Evolutionary conservation across 495 filamentous ascomycete species (phyloP), one percentile per base, ranked within the genome.

Genomic region (Usnea hakonensis): DNA sequence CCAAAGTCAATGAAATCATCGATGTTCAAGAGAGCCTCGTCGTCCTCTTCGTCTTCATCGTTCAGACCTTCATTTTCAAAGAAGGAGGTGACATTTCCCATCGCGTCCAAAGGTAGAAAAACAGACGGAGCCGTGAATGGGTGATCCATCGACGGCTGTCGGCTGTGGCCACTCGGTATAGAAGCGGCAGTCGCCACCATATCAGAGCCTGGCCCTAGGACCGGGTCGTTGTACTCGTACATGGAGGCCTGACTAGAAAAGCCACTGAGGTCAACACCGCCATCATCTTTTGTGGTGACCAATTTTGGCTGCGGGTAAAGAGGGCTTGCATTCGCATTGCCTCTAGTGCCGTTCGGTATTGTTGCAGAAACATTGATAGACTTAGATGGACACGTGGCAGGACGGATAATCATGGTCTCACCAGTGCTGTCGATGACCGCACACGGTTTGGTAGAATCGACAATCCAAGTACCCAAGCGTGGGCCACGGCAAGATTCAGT

Each of bases 1-100:
- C 83, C 81, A 65, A 91, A 86, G 46, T 86, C 79, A 63, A 92
- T 81, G 61, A 91, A 89, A 62, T 90, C 88, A 43, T 88, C 82
- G 13, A 91, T 76, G 63, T 85, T 84, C 52, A 87, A 74, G 35
- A 79, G 74, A 41, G 80, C 77, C 65, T 88, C 86, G n/a, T 82
- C 84, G 43, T 89, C 87, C 43, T 87, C 81, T 26, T 80, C 78
- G 37, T 79, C 76, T 41, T 79, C 78, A 13, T 83, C 79, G 43
- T 87, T 79, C 41, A 82, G 82, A 21, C 81, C 78, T 40, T 79
- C 70, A 28, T 72, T 69, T 37, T 70, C 67, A 21, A 64, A 50
- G 32, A 83, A 76, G 7, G 75, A 77, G 56, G 78, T 81, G 62
- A 84, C 78, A 40, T 81, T 76, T 46, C 76, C 74, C 58, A 89